Evolutionary conservation across 495 filamentous ascomycete genomes (phyloP).

Genomic region (Penicillium mononematosum): DNA sequence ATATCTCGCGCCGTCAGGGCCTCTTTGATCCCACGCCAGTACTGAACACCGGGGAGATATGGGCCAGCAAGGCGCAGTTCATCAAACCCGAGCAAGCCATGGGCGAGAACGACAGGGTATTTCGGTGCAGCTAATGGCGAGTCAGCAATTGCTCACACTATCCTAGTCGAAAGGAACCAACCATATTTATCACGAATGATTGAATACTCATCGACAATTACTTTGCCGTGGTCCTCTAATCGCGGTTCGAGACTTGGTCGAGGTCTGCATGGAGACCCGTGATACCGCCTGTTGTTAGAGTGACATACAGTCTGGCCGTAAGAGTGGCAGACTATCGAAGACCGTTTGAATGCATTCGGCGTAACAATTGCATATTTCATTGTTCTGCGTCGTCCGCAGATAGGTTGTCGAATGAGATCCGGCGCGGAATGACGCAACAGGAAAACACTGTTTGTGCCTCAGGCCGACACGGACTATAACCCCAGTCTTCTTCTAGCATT

Average conservation of each 20-base stretch:
- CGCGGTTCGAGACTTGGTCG: constrained; percentile 53
- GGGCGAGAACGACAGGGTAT: constrained; percentile 77
- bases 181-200: constrained; percentile 67
- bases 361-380: constrained; percentile 26
- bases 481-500: neutral
- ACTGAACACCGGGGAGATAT: constrained; percentile 73
- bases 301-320: neutral
- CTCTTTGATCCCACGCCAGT: constrained; percentile 89
- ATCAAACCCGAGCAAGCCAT: constrained; percentile 90
- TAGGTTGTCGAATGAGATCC: constrained; percentile 10
- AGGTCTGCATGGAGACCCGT: constrained; percentile 9
- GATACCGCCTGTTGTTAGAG: constrained; percentile 6
- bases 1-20: constrained; percentile 68
- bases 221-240: constrained; percentile 58
- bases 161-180: constrained; percentile 27
- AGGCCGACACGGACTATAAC: constrained; percentile 17
- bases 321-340: neutral
- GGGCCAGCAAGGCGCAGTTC: constrained; percentile 71
- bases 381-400: constrained; percentile 8
- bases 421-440: constrained; percentile 26
- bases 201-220: constrained; percentile 79
- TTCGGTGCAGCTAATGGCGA: constrained; percentile 54
- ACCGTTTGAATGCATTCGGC: constrained; percentile 1
- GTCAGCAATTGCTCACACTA: neutral
- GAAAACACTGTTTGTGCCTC: constrained; percentile 9